These are phyloP conservation scores for Salix exigua DNA, from an alignment of 345 rosid genomes.

Conservation along the genomic window DNA sequence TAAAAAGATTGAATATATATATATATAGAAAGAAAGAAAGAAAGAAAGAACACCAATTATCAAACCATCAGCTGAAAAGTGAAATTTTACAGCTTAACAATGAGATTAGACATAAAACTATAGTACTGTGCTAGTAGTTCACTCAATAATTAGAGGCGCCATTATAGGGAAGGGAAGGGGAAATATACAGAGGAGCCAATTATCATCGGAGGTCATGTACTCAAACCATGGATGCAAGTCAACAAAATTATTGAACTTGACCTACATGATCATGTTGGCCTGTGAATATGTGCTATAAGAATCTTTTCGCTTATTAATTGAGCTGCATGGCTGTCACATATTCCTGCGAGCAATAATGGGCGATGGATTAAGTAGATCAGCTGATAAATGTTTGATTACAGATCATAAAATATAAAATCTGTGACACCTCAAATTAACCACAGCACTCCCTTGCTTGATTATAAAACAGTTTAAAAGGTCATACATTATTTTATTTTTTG, in stretches of 20 bases:
- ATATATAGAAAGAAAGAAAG: too few relatives aligned
- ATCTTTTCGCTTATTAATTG: constrained; percentile 7
- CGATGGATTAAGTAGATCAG: neutral
- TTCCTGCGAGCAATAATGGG: neutral
- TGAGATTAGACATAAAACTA: too few relatives aligned
- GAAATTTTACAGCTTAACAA: too few relatives aligned
- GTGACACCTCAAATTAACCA: neutral
- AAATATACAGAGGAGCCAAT: neutral
- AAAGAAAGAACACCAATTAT: too few relatives aligned
- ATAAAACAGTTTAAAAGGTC: neutral
- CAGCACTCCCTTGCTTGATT: neutral
- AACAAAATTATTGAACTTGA: constrained; percentile 11
- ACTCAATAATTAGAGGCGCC: too few relatives aligned
- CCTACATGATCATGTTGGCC: constrained; percentile 12
- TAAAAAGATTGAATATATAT: too few relatives aligned
- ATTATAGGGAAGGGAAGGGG: too few relatives aligned
- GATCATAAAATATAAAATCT: neutral
- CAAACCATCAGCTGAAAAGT: too few relatives aligned
- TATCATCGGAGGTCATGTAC: neutral
- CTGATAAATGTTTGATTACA: neutral
- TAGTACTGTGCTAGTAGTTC: too few relatives aligned
- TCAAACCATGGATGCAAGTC: neutral
- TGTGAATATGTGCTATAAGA: neutral
- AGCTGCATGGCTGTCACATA: neutral
- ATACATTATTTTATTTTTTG: too few relatives aligned